Conservation (phyloP, 1,139 yeast genomes). For the Blastobotrys aristatus region DNA sequence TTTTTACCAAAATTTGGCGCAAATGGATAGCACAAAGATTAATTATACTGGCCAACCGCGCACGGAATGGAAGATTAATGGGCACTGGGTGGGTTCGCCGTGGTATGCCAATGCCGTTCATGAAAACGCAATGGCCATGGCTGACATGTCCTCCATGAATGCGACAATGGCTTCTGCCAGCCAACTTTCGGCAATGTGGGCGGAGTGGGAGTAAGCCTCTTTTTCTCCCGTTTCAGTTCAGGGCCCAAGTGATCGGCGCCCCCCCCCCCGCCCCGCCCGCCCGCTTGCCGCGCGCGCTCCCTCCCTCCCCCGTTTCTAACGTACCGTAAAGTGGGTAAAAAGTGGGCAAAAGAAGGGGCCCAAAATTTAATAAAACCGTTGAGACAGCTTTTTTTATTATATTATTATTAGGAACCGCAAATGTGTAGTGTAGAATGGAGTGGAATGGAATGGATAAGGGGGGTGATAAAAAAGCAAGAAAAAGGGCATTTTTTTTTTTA, state of each 20-base stretch:
- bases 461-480: not conserved
- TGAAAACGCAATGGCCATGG: not conserved
- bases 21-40: not conserved
- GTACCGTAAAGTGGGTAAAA: no score
- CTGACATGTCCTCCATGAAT: not conserved
- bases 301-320: no score
- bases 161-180: not conserved
- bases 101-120: not conserved
- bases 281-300: no score
- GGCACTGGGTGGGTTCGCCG: slow-evolving; percentile 1
- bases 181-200: not conserved
- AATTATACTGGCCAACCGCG: not conserved
- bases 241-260: no score
- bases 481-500: not conserved
- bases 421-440: no score
- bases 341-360: not conserved
- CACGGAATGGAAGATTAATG: not conserved
- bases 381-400: not conserved
- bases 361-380: not conserved
- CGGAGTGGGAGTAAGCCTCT: not conserved
- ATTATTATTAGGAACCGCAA: no score
- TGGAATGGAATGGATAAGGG: no score
- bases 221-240: not conserved
- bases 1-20: not conserved
- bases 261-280: no score